Base-by-base conservation (phyloP, 2,329 filamentous ascomycete species). In the Sporothrix humicola region DNA sequence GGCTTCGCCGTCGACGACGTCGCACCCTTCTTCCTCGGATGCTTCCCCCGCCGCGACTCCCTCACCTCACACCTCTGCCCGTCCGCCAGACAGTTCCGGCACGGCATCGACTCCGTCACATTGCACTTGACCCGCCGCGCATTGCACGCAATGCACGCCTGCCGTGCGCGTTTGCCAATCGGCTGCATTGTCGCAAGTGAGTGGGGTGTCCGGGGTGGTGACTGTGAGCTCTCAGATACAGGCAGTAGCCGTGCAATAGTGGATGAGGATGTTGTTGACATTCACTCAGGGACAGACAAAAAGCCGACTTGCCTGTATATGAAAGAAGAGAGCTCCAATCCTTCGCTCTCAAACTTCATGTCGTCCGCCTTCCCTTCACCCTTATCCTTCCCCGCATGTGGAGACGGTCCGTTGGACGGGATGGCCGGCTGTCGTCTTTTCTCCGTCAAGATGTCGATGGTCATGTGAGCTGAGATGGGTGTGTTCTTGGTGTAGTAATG, bases 21-120 rank as follows among this genome's bases (percentile, higher is more conserved):
- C 13, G 13, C 48, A 17, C 17, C 48, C 58, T 46, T 13, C 15
- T 26, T 20, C 2, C 65, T 46, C 20, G 65, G 65, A 69, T 69
- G 46, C 23, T 69, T 69, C 9, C 65, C 65, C 9, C 65, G 65
- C 20, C 65, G 46, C 5, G 65, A 69, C 65, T 52, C 65, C 13
- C 42, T 46, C 65, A 46, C 17, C 26, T 59, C 50, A 3, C 69
- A 71, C 13, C 23, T 13, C 20, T 37, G 52, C 12, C 69, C 52
- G 23, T 56, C 65, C n/a, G 46, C 65, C 65, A 50, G n/a, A 20
- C 65, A 69, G 65, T 48, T 52, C 13, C n/a, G 23, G 23, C 65
- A 69, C 20, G 65, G 65, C 44, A 69, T 31, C 20, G 61, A 61
- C 58, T 61, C 58, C 23, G 58, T 61, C 26, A 61, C 58, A 42